phyloP scores from a whole-genome alignment of 768 basidiomycete genomes.

The Leccinum obscurum region DNA sequence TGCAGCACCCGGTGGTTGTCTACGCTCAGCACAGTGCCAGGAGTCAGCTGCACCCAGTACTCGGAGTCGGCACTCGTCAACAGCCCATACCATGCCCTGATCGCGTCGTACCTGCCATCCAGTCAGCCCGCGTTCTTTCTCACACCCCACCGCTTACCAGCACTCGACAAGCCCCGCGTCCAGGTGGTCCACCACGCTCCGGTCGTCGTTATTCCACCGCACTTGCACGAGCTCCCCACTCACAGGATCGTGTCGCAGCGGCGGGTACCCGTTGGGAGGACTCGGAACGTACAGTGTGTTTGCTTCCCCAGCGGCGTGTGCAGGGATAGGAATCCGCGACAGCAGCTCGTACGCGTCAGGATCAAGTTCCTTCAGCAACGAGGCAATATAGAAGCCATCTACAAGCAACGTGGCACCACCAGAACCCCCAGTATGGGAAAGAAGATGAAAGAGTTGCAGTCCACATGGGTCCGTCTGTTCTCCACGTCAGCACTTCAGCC shows the following conservation, averaged over 20 bases:
- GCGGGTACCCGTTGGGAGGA: constrained; percentile 64
- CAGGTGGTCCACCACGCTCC: constrained; percentile 74
- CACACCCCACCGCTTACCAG: constrained; percentile 48
- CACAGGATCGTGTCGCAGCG: constrained; percentile 62
- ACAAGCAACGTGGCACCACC: constrained; percentile 93
- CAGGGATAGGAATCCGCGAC: constrained; percentile 64
- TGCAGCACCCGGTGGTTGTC: constrained; percentile 95
- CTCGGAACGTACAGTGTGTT: constrained; percentile 54
- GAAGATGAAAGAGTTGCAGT: constrained; percentile 93
- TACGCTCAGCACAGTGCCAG: constrained; percentile 89
- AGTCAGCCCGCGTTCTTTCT: neutral
- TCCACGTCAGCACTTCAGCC: constrained; percentile 15
- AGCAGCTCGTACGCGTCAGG: constrained; percentile 72
- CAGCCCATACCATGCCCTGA: constrained; percentile 73
- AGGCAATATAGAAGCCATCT: constrained; percentile 92
- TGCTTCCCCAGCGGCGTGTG: constrained; percentile 87
- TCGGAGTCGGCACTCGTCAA: constrained; percentile 81
- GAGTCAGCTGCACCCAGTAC: constrained; percentile 87
- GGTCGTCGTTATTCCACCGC: constrained; percentile 93
- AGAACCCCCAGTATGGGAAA: constrained; percentile 75
- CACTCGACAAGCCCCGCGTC: constrained; percentile 62
- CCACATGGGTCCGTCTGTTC: constrained; percentile 88
- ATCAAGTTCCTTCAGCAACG: constrained; percentile 68
- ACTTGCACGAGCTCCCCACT: constrained; percentile 71
- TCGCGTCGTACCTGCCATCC: constrained; percentile 68